Evolutionary conservation across 164 flowering plant genomes (phyloP).

Genomic region (Aristolochia fimbriata): DNA sequence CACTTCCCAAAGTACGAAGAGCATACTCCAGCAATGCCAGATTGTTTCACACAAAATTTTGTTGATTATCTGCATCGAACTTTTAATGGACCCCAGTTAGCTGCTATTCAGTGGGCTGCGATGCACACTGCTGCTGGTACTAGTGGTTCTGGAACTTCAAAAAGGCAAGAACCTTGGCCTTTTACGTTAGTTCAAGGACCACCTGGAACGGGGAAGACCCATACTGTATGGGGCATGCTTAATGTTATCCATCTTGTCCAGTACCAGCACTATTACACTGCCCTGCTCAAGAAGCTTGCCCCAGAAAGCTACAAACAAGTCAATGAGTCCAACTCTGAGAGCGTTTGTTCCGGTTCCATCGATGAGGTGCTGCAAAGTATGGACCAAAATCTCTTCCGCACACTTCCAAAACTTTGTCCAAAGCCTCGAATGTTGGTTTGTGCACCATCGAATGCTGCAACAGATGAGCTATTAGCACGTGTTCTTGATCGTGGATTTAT

Average conservation of each 20-base stretch:
- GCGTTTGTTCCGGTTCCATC: conserved; percentile 56
- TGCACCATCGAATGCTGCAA: conserved; percentile 99
- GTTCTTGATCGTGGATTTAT: conserved; percentile 97
- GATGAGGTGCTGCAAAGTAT: conserved; percentile 90
- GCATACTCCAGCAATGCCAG: conserved; percentile 90
- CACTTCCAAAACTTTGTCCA: conserved; percentile 87
- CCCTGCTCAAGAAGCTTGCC: conserved; percentile 82
- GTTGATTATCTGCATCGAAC: conserved; percentile 60
- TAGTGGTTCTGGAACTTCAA: conserved; percentile 37
- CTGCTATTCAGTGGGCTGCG: conserved; percentile 98
- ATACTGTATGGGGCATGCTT: conserved; percentile 99
- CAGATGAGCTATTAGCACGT: conserved; percentile 90
- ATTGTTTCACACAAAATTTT: conserved; percentile 86
- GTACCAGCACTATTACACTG: conserved; percentile 87
- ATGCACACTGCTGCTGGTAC: conserved; percentile 98
- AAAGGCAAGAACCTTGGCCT: conserved; percentile 99
- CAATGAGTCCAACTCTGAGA: conserved; percentile 51
- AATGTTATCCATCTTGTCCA: conserved; percentile 97
- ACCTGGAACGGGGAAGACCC: conserved; percentile 98
- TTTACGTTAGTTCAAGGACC: conserved; percentile 98
- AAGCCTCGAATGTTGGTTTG: conserved; percentile 98
- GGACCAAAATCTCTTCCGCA: conserved; percentile 88
- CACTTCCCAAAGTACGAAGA: conserved; percentile 92
- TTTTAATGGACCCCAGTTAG: conserved; percentile 83
- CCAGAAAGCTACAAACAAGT: conserved; percentile 84